A percentile compares a stretch with the other conserved stretches of the same genome.
phyloP scores from a whole-genome alignment of 139 green algal genomes.

The Tetraselmis chui region DNA sequence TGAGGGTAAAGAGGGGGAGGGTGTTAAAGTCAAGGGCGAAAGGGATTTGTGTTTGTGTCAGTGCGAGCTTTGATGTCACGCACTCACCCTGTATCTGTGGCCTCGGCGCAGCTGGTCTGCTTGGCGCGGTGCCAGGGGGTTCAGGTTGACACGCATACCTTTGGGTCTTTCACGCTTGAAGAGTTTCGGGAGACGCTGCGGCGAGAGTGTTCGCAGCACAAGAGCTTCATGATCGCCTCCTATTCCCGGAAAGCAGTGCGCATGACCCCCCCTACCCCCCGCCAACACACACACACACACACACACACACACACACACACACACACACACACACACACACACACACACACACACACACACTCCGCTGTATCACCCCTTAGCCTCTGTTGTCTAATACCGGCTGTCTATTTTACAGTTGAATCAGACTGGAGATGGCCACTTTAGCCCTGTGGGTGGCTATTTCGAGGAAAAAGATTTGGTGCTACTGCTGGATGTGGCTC shows the following conservation, averaged over 20 bases:
- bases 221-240: neutral
- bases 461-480: conserved; percentile 4
- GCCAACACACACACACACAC: too few relatives aligned
- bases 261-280: too few relatives aligned
- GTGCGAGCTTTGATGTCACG: too few relatives aligned
- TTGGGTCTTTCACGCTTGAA: neutral
- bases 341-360: too few relatives aligned
- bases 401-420: neutral
- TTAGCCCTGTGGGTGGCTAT: conserved; percentile 8
- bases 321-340: too few relatives aligned
- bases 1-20: too few relatives aligned
- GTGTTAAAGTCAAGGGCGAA: too few relatives aligned
- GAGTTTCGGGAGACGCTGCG: neutral
- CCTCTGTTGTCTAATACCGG: too few relatives aligned
- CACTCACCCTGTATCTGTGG: too few relatives aligned
- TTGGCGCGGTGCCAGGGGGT: conserved; percentile 10
- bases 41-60: too few relatives aligned
- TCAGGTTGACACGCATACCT: neutral
- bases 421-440: conserved; percentile 14
- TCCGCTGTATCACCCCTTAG: too few relatives aligned
- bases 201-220: neutral
- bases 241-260: neutral
- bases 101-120: conserved; percentile 7
- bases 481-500: conserved; percentile 11
- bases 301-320: too few relatives aligned